phyloP scores from a whole-genome alignment of 768 basidiomycete species.

The Boletus subparvulus region DNA sequence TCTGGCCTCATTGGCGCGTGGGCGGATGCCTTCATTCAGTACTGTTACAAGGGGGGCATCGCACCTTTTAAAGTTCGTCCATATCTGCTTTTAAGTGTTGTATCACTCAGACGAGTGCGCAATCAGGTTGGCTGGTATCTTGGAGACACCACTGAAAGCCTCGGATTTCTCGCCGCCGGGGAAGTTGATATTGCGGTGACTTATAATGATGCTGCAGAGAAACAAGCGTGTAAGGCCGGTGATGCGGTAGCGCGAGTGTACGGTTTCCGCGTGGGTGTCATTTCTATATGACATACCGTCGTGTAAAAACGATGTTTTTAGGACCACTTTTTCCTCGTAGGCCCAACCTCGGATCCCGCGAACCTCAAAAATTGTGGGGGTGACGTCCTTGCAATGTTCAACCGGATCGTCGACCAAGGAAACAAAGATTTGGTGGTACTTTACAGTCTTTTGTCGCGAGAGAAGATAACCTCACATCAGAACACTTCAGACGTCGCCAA shows the following conservation, averaged over 20 bases:
- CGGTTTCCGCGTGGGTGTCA: conserved; percentile 43
- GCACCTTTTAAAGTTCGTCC: conserved; percentile 28
- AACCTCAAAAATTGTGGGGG: conserved; percentile 32
- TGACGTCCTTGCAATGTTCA: conserved; percentile 43
- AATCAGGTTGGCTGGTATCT: conserved; percentile 55
- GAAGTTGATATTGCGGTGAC: conserved; percentile 51
- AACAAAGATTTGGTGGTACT: conserved; percentile 43
- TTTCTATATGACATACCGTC: not conserved
- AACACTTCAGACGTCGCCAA: conserved; percentile 26
- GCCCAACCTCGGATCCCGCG: conserved; percentile 49
- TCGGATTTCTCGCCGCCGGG: conserved; percentile 41
- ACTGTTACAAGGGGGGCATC: conserved; percentile 12
- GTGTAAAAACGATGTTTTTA: conserved; percentile 12
- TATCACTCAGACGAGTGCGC: not conserved
- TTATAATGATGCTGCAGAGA: conserved; percentile 53
- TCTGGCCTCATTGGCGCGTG: conserved; percentile 48
- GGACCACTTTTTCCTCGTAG: conserved; percentile 55
- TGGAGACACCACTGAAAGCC: conserved; percentile 54
- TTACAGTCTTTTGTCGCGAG: not conserved
- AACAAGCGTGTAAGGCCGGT: conserved; percentile 32
- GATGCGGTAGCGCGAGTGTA: conserved; percentile 38
- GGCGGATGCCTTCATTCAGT: conserved; percentile 47
- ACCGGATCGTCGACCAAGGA: conserved; percentile 45
- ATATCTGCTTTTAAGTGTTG: conserved; percentile 27
- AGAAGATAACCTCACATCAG: not conserved